Base-by-base conservation (phyloP, 2,329 filamentous ascomycete genomes). In the Sclerotiophoma versabilis region DNA sequence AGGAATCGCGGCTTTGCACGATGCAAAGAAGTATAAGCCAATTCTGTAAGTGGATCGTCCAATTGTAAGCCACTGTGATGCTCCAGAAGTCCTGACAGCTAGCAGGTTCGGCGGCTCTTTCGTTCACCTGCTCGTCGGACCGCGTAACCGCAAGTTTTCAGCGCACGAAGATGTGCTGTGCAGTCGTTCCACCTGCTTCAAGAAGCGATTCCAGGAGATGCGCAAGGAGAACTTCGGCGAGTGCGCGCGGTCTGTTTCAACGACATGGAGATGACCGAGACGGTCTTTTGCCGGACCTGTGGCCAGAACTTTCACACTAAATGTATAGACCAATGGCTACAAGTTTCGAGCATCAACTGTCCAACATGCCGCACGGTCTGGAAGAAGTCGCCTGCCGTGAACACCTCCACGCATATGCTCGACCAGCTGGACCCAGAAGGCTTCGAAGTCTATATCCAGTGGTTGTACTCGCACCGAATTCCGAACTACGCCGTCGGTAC, bases 361-460 rank as follows among this genome's bases (percentile, higher is more conserved):
- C 48, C 48, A n/a, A 33, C 26, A 1, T 45, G 41, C 17, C 23
- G 17, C 14, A 38, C 25, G n/a, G n/a, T 12, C 19, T 51, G 49
- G 49, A 23, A 14, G 5, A 45, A 26, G 27, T 6, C 17, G 14
- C 15, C 33, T 5, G 11, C 17, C 12, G 6, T 25, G 19, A 29
- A 12, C 7, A 17, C 15, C 26, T 33, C 26, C 3, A 32, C 33
- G 17, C n/a, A 30, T 10, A 32, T 17, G 2, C 17, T 48, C 14
- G 45, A 48, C 22, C 26, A 51, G 12, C 26, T 45, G 2, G 49
- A 45, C 15, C 49, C 49, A 2, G 49, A 45, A 4, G 34, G 49
- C 20, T 51, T 45, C 15, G 36, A 53, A 8, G 22, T 53, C 4
- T 53, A 41, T 22, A 22, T 53, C 6, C 49, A 53, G 36, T 53